Base-by-base conservation (phyloP, 2,329 filamentous ascomycete species). In the Colletotrichum truncatum region DNA sequence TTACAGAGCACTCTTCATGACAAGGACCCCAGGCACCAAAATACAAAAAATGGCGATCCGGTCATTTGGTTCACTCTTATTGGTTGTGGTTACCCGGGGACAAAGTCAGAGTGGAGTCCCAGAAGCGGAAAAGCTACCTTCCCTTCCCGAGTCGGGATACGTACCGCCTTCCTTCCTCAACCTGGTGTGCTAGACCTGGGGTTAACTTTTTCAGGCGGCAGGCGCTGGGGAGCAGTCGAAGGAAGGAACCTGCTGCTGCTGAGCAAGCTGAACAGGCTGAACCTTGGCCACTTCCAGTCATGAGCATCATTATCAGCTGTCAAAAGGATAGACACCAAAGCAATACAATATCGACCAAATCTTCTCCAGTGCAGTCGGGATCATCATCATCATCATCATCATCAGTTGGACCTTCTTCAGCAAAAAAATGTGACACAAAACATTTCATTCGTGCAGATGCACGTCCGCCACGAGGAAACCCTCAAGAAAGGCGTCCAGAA, bases 1-100 rank as follows among this genome's bases (percentile, higher is more conserved):
- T 14, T 12, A 14, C 43, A 28, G 46, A 32, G 28, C 28, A 34
- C 46, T 32, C 26, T 18, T 26, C n/a, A n/a, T n/a, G 26, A 28
- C 30, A 34, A 53, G 25, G 54, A 30, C 56, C 54, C 48, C 56
- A 61, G 56, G 62, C 48, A 61, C 56, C 54, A 46, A 61, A 39
- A 51, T 12, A 51, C 56, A 43, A 38, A 36, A 54, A 34, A 23
- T 32, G 48, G 49, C 39, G 41, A 61, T 54, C 26, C 62, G 34
- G 25, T 54, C 21, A 54, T 54, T 49, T 54, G n/a, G 23, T 49
- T 48, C 49, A n/a, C 43, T 23, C 21, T 55, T 41, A 65, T 65
- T 65, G 62, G 62, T 16, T 41, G 41, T 4, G 28, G 26, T 12
- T 4, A 30, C 41, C n/a, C 43, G 25, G 25, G 23, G 23, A 38